phyloP scores from a whole-genome alignment of 164 flowering plant species.

The Chimonanthus salicifolius region DNA sequence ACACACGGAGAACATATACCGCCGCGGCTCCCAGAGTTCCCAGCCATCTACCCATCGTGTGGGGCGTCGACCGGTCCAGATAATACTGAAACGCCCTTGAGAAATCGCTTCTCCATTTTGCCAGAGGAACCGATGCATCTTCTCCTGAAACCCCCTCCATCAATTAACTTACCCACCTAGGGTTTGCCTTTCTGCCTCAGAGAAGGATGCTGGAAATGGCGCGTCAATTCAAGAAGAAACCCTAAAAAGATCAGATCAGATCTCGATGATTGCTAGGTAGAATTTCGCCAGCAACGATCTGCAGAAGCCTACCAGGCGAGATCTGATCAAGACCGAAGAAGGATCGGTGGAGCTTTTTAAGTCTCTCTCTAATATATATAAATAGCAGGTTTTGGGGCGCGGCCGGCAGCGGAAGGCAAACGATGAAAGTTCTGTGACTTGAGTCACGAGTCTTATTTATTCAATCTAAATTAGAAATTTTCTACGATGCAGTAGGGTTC shows the following conservation, averaged over 20 bases:
- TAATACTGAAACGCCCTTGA: constrained; percentile 66
- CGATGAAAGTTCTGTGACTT: no score
- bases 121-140: constrained; percentile 28
- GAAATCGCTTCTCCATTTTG: constrained; percentile 60
- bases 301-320: no score
- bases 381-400: no score
- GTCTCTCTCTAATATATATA: no score
- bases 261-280: background rate
- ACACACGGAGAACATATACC: constrained; percentile 57
- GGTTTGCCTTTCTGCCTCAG: background rate
- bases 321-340: no score
- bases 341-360: no score
- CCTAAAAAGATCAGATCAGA: background rate
- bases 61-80: constrained; percentile 71
- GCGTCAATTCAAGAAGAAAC: background rate
- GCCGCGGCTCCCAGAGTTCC: constrained; percentile 53
- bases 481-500: no score
- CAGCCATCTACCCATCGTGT: constrained; percentile 59
- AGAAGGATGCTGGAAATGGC: no score
- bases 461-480: no score
- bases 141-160: background rate
- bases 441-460: no score
- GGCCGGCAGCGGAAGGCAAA: no score
- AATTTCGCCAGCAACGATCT: background rate
- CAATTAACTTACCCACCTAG: background rate